Percentiles rank a stretch among this genome's conserved stretches.
Evolutionary conservation across 1,284 basidiomycete genomes (phyloP).

Genomic region (Heliocybe sulcata): DNA sequence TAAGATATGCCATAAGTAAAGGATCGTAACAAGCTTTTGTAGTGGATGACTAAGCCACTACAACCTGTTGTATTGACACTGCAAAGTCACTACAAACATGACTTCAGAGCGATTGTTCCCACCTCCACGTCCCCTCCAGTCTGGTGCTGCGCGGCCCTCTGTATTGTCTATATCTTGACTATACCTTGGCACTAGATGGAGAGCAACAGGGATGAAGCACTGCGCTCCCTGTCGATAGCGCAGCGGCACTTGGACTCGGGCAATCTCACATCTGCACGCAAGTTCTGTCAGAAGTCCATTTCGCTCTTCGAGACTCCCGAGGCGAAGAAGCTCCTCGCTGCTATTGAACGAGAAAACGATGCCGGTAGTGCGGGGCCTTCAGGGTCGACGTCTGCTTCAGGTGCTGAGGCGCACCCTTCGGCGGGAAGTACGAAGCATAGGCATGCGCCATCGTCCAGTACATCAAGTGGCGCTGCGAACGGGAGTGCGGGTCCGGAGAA

Average conservation of each 20-base stretch:
- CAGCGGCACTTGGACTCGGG: constrained; percentile 65
- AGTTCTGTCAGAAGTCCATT: constrained; percentile 89
- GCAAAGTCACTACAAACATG: background rate
- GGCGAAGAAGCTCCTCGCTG: constrained; percentile 60
- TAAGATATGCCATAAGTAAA: constrained; percentile 1
- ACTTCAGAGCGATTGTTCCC: background rate
- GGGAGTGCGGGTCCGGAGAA: constrained; percentile 33
- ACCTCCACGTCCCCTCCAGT: background rate
- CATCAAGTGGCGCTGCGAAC: constrained; percentile 12
- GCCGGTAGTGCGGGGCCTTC: constrained; percentile 29
- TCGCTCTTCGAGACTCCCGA: constrained; percentile 80
- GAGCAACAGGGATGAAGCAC: constrained; percentile 85
- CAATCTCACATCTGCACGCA: constrained; percentile 74
- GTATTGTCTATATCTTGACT: background rate
- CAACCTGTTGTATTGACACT: background rate
- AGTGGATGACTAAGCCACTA: background rate
- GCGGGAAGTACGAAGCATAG: constrained; percentile 57
- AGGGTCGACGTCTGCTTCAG: constrained; percentile 27
- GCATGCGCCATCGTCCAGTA: constrained; percentile 27
- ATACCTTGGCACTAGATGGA: constrained; percentile 48
- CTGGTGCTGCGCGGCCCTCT: background rate
- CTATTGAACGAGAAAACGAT: constrained; percentile 36
- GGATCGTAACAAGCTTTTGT: background rate
- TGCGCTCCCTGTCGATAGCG: constrained; percentile 74
- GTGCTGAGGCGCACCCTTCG: constrained; percentile 62